Evolutionary conservation across 768 basidiomycete genomes (phyloP).

Genomic region (Lentinus brumalis): DNA sequence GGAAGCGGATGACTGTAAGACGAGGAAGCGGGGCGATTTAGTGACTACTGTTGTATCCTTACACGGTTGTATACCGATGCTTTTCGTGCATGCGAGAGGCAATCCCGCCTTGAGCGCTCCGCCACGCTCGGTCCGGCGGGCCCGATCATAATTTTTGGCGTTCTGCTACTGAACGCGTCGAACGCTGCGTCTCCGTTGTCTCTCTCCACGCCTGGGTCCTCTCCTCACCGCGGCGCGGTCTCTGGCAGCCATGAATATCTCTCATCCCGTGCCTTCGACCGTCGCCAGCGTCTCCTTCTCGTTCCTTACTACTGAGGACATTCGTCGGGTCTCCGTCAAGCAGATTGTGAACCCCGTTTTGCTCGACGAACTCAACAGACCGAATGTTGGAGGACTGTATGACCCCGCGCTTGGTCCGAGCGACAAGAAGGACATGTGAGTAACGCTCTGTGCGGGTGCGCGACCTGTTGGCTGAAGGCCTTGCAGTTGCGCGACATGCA

Average conservation of each 20-base stretch:
- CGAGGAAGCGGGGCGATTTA: conserved; percentile 41
- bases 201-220: background rate
- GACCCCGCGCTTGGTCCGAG: conserved; percentile 94
- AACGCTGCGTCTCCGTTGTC: background rate
- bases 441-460: conserved; percentile 20
- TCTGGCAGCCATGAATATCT: conserved; percentile 75
- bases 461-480: background rate
- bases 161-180: background rate
- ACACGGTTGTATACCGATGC: background rate
- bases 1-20: conserved; percentile 41
- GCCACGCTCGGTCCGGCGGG: conserved; percentile 4
- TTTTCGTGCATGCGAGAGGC: background rate
- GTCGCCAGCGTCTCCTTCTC: conserved; percentile 90
- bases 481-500: conserved; percentile 89
- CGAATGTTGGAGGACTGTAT: conserved; percentile 90
- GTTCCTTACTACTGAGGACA: conserved; percentile 84
- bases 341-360: conserved; percentile 93
- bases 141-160: conserved; percentile 20
- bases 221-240: background rate
- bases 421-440: conserved; percentile 88
- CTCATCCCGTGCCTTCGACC: conserved; percentile 83
- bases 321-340: conserved; percentile 95
- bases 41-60: background rate
- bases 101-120: conserved; percentile 10
- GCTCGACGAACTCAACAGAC: conserved; percentile 90